Percentiles rank a stretch among this genome's conserved stretches.
These are phyloP conservation scores for Urochloa ruziziensis DNA, from an alignment of 176 grass and related monocot species.

Conservation along the genomic window DNA sequence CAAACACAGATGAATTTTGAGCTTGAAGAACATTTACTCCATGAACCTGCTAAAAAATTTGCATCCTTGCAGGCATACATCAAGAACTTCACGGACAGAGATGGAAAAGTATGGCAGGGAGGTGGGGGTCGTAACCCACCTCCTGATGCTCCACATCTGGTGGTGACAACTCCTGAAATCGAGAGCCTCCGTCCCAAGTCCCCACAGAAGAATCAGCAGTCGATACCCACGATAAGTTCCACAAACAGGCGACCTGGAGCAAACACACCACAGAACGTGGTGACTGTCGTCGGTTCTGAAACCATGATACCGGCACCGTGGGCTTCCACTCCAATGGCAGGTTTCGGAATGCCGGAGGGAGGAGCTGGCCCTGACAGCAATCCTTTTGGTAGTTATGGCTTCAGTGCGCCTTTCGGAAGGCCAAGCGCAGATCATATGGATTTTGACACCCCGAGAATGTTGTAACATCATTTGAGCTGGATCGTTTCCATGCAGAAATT, in stretches of 20 bases:
- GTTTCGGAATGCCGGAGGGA: constrained; percentile 43
- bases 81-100: constrained; percentile 53
- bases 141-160: constrained; percentile 61
- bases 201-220: constrained; percentile 52
- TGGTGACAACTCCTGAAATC: constrained; percentile 61
- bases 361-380: constrained; percentile 17
- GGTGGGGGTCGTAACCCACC: constrained; percentile 60
- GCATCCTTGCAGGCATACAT: constrained; percentile 44
- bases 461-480: constrained; percentile 38
- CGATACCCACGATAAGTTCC: constrained; percentile 25
- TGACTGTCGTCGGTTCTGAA: constrained; percentile 28
- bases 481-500: constrained; percentile 6
- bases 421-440: constrained; percentile 39
- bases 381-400: constrained; percentile 47
- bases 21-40: neutral
- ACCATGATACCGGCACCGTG: neutral
- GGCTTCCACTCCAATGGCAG: constrained; percentile 44
- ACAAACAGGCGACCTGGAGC: constrained; percentile 38
- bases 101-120: constrained; percentile 75
- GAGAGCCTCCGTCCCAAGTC: constrained; percentile 67
- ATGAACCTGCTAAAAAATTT: neutral
- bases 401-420: constrained; percentile 35
- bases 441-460: constrained; percentile 44
- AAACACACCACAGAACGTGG: constrained; percentile 31
- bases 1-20: neutral